These are phyloP conservation scores for Lachnellula hyalina DNA, from an alignment of 2,329 filamentous ascomycete genomes.

Conservation along the genomic window DNA sequence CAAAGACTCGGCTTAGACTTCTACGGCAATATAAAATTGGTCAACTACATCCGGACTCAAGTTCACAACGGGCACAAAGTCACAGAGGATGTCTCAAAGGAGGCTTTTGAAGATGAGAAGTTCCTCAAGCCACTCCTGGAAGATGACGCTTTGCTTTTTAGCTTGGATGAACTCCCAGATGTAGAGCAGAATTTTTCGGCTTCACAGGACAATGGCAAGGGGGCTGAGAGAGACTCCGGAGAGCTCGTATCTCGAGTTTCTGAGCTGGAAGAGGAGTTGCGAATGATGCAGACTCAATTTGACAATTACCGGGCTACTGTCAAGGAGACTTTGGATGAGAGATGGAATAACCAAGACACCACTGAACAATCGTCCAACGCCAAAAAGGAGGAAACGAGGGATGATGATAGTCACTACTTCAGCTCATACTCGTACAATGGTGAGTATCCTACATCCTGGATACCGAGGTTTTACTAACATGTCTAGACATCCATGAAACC, in stretches of 20 bases:
- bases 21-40: constrained; percentile 65
- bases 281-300: constrained; percentile 36
- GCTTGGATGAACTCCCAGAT: constrained; percentile 70
- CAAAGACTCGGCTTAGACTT: constrained; percentile 62
- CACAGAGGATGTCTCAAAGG: constrained; percentile 47
- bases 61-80: constrained; percentile 39
- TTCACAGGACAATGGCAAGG: constrained; percentile 25
- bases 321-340: constrained; percentile 35
- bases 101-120: constrained; percentile 68
- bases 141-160: constrained; percentile 85
- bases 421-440: constrained; percentile 61
- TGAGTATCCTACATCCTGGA: constrained; percentile 33
- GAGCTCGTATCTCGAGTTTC: constrained; percentile 30
- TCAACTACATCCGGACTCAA: constrained; percentile 58
- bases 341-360: constrained; percentile 34
- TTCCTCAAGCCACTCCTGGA: constrained; percentile 81
- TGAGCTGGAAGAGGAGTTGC: constrained; percentile 35
- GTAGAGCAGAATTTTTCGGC: constrained; percentile 32
- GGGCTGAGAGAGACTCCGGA: constrained; percentile 14
- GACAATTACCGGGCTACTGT: constrained; percentile 36
- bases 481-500: constrained; percentile 81
- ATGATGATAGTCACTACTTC: constrained; percentile 58
- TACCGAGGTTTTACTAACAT: constrained; percentile 5
- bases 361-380: constrained; percentile 43
- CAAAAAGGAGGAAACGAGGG: constrained; percentile 34